These are phyloP conservation scores for Mortierella sp. DNA, from an alignment of 371 early-diverging fungal species.

Conservation along the genomic window DNA sequence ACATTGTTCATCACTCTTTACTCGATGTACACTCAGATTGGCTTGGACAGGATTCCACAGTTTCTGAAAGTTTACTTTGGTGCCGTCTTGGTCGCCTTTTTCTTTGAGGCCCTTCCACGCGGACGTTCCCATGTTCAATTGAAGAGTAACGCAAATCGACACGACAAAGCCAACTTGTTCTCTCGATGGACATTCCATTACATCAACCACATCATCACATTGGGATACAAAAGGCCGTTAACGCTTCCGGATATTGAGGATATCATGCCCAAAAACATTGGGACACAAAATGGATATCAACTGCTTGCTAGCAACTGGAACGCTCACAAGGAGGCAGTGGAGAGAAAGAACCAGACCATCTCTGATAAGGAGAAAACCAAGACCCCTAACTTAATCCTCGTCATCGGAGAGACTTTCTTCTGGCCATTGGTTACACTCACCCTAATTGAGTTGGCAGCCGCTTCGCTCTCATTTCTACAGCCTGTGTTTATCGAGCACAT, in stretches of 20 bases:
- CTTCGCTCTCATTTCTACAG: constrained; percentile 1
- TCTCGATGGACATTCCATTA: constrained; percentile 28
- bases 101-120: constrained; percentile 28
- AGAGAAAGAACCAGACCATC: no score
- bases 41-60: neutral
- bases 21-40: constrained; percentile 5
- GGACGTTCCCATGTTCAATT: constrained; percentile 15
- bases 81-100: constrained; percentile 11
- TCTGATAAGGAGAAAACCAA: neutral
- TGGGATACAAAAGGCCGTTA: constrained; percentile 18
- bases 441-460: neutral
- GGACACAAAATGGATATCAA: constrained; percentile 1
- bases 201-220: constrained; percentile 8
- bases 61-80: neutral
- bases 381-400: constrained; percentile 7
- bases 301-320: constrained; percentile 18
- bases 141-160: constrained; percentile 2
- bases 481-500: constrained; percentile 9
- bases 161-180: constrained; percentile 33
- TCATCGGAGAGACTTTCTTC: constrained; percentile 11
- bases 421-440: neutral
- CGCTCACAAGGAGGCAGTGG: neutral
- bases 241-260: constrained; percentile 24
- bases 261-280: constrained; percentile 2
- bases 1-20: constrained; percentile 2